Evolutionary conservation across 352 stramenopile species (phyloP).

Genomic region (Globisporangium viniferum): DNA sequence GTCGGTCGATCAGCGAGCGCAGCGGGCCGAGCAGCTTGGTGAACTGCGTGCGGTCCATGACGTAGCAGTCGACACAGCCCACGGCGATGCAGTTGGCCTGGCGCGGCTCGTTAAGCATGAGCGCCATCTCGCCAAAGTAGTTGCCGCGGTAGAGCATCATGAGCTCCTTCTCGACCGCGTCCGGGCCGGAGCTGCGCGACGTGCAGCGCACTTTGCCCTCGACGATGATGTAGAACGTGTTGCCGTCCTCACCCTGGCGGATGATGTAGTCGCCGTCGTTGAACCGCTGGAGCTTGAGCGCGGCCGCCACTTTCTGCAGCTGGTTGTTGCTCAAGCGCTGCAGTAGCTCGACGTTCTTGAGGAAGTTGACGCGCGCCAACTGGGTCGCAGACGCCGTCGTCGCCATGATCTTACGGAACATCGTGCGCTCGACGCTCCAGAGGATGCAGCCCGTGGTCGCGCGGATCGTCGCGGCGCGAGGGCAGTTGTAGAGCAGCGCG

Average conservation of each 20-base stretch:
- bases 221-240: slow-evolving; percentile 98
- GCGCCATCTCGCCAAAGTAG: slow-evolving; percentile 88
- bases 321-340: slow-evolving; percentile 88
- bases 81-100: slow-evolving; percentile 84
- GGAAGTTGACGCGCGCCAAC: slow-evolving; percentile 83
- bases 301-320: slow-evolving; percentile 74
- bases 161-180: slow-evolving; percentile 66
- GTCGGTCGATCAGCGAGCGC: slow-evolving; percentile 70
- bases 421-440: slow-evolving; percentile 92
- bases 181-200: slow-evolving; percentile 35
- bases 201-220: slow-evolving; percentile 89
- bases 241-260: slow-evolving; percentile 90
- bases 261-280: slow-evolving; percentile 92
- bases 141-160: slow-evolving; percentile 78
- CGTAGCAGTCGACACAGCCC: slow-evolving; percentile 86
- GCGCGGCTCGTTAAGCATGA: slow-evolving; percentile 82
- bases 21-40: slow-evolving; percentile 81
- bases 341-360: slow-evolving; percentile 94
- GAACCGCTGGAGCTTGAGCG: slow-evolving; percentile 85
- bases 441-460: slow-evolving; percentile 83
- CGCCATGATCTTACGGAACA: slow-evolving; percentile 81
- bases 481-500: slow-evolving; percentile 96
- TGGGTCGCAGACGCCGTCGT: slow-evolving; percentile 74
- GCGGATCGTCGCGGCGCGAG: slow-evolving; percentile 91
- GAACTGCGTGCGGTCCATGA: slow-evolving; percentile 88